Evolutionary conservation across 2,329 filamentous ascomycete genomes (phyloP).

Genomic region (Periconia sp.): DNA sequence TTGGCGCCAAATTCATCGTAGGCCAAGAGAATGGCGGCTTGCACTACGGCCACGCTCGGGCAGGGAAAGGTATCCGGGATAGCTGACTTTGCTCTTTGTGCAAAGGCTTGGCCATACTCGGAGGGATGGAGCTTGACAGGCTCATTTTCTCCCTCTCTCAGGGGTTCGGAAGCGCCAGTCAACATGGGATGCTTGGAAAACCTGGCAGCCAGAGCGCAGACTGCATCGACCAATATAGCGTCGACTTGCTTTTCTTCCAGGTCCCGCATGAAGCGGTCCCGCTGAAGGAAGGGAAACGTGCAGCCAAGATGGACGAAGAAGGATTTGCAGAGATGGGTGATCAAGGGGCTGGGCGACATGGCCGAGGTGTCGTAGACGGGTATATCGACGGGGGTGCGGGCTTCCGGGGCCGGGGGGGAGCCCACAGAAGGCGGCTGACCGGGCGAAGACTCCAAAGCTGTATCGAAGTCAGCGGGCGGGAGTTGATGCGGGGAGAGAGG

Average conservation of each 20-base stretch:
- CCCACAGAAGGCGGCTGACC: conserved; percentile 34
- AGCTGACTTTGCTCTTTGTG: conserved; percentile 80
- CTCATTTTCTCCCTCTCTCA: conserved; percentile 39
- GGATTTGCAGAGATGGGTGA: conserved; percentile 76
- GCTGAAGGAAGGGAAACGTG: conserved; percentile 82
- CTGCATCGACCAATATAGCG: conserved; percentile 83
- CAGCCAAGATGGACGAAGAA: conserved; percentile 86
- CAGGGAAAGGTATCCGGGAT: conserved; percentile 84
- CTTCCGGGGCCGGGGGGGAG: conserved; percentile 45
- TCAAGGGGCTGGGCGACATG: conserved; percentile 74
- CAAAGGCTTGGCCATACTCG: conserved; percentile 78
- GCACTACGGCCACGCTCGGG: conserved; percentile 81
- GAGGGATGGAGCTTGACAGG: conserved; percentile 51
- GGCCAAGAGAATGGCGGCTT: conserved; percentile 81
- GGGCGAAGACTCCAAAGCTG: conserved; percentile 42
- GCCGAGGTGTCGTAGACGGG: conserved; percentile 81
- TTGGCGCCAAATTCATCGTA: conserved; percentile 90
- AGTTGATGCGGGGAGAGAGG: not conserved
- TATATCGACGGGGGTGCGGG: conserved; percentile 50
- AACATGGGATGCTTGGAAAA: conserved; percentile 71
- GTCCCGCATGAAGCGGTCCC: conserved; percentile 74
- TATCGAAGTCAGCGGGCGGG: conserved; percentile 4
- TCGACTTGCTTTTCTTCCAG: conserved; percentile 82
- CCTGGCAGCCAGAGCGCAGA: conserved; percentile 80
- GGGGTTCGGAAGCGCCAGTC: conserved; percentile 57